These are phyloP conservation scores for Aspergillus eucalypticola DNA, from an alignment of 2,329 filamentous ascomycete species.

Conservation along the genomic window DNA sequence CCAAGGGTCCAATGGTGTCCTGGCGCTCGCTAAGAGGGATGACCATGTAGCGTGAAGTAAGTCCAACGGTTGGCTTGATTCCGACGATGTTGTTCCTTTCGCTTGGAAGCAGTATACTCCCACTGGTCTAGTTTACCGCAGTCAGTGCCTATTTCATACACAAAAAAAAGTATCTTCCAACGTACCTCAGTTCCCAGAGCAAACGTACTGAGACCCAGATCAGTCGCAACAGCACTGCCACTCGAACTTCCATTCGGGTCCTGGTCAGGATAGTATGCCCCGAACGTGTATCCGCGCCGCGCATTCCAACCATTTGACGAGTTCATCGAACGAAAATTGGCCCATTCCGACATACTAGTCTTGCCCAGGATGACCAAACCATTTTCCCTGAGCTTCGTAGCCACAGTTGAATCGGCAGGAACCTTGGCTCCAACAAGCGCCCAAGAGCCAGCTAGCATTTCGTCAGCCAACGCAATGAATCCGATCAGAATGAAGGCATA, in stretches of 20 bases:
- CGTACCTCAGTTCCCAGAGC: slow-evolving; percentile 60
- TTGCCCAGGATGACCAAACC: slow-evolving; percentile 68
- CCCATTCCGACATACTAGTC: slow-evolving; percentile 65
- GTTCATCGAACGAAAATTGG: slow-evolving; percentile 61
- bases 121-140: slow-evolving; percentile 51
- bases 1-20: slow-evolving; percentile 60
- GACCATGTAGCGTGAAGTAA: slow-evolving; percentile 61
- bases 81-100: slow-evolving; percentile 63
- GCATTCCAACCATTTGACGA: slow-evolving; percentile 63
- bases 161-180: not conserved
- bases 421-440: slow-evolving; percentile 61
- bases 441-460: slow-evolving; percentile 58
- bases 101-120: slow-evolving; percentile 62
- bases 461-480: not conserved
- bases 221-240: slow-evolving; percentile 62
- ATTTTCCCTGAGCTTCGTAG: slow-evolving; percentile 59
- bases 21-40: slow-evolving; percentile 64
- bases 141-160: not conserved
- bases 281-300: slow-evolving; percentile 62
- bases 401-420: slow-evolving; percentile 59
- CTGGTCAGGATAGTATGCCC: slow-evolving; percentile 62
- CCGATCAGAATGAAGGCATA: not conserved
- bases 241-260: slow-evolving; percentile 64
- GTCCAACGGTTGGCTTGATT: slow-evolving; percentile 67
- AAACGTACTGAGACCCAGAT: slow-evolving; percentile 61